A percentile compares a stretch with the other conserved stretches of the same genome.
Conservation (phyloP, 495 filamentous ascomycete genomes). For the Entonaema liquescens region DNA sequence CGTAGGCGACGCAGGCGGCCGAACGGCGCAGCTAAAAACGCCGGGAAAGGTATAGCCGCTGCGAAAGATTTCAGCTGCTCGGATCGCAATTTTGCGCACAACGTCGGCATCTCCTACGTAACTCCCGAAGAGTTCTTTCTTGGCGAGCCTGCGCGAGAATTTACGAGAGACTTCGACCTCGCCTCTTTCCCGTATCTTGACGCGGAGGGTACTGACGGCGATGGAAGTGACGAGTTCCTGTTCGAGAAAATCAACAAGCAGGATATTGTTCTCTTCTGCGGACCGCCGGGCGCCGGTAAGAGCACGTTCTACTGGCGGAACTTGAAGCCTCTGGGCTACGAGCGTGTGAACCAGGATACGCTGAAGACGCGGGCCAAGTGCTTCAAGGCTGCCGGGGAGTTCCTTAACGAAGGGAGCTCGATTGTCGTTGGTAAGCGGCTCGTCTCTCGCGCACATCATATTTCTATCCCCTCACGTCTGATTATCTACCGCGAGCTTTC, state of each 20-base stretch:
- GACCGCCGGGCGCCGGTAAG: conserved; percentile 89
- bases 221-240: conserved; percentile 18
- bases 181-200: conserved; percentile 45
- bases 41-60: conserved; percentile 27
- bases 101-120: conserved; percentile 78
- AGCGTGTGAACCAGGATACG: conserved; percentile 87
- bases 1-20: conserved; percentile 85
- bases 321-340: conserved; percentile 81
- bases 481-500: background rate
- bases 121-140: conserved; percentile 95
- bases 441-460: background rate
- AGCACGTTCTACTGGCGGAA: conserved; percentile 87
- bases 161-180: conserved; percentile 73
- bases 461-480: background rate
- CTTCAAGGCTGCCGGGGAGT: conserved; percentile 74
- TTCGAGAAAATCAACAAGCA: conserved; percentile 71
- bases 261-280: conserved; percentile 86
- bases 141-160: conserved; percentile 66
- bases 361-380: conserved; percentile 85
- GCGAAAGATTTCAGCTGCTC: conserved; percentile 73
- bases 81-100: conserved; percentile 85
- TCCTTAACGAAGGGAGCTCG: conserved; percentile 69
- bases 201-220: background rate
- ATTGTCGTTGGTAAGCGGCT: conserved; percentile 76
- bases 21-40: conserved; percentile 44